A percentile compares a stretch with the other conserved stretches of the same genome.
phyloP scores from a whole-genome alignment of 306 rosid species.

The Prinsepia uniflora region DNA sequence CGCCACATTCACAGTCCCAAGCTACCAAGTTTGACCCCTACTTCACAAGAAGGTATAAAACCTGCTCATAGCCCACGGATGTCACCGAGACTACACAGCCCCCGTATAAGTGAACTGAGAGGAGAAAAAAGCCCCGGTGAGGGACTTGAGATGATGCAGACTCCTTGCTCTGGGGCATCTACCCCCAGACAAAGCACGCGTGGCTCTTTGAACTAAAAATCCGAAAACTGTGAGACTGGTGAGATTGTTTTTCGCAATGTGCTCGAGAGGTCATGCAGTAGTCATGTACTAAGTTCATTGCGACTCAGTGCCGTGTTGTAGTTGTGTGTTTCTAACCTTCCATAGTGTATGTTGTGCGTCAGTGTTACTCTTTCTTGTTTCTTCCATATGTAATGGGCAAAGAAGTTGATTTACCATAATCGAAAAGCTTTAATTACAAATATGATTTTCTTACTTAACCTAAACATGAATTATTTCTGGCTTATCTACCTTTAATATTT shows the following conservation, averaged over 20 bases:
- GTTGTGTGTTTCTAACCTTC: constrained; percentile 22
- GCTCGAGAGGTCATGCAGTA: constrained; percentile 50
- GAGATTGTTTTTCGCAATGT: constrained; percentile 31
- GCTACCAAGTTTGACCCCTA: constrained; percentile 65
- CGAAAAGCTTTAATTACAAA: constrained; percentile 21
- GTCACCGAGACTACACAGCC: constrained; percentile 40
- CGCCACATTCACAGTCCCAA: constrained; percentile 68
- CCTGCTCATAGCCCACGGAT: constrained; percentile 51
- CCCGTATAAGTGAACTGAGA: constrained; percentile 50
- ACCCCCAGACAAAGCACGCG: constrained; percentile 32
- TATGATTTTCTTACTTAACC: constrained; percentile 7
- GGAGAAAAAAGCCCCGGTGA: constrained; percentile 45
- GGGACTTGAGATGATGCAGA: constrained; percentile 34
- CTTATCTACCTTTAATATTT: not conserved
- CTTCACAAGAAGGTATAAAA: constrained; percentile 45
- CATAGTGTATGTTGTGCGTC: constrained; percentile 25
- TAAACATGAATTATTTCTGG: not conserved
- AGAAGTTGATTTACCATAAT: constrained; percentile 16
- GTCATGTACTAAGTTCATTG: constrained; percentile 27
- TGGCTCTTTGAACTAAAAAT: constrained; percentile 39
- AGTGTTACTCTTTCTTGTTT: constrained; percentile 17
- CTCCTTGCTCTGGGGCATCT: constrained; percentile 50
- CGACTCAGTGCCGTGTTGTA: constrained; percentile 24
- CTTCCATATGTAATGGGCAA: constrained; percentile 37
- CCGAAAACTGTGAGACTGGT: constrained; percentile 17